A percentile compares a stretch with the other conserved stretches of the same genome.
Conservation (phyloP, 257 asterid genomes). For the Solanum corneliomulleri region DNA sequence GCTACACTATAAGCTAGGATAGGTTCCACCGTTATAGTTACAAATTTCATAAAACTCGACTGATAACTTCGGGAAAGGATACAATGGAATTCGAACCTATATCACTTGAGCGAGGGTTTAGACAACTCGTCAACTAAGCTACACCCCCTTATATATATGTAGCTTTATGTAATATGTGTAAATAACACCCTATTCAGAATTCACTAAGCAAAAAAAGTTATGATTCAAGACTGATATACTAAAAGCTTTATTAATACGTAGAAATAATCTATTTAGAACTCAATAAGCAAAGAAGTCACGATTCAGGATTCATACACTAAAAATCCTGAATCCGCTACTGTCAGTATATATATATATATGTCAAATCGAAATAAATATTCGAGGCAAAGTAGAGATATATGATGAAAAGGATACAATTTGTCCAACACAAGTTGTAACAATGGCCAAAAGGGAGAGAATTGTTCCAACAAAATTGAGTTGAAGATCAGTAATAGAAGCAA, state of each 20-base stretch:
- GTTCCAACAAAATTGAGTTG: conserved; percentile 89
- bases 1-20: background rate
- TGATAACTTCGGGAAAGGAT: background rate
- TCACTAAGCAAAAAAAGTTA: background rate
- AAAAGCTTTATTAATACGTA: background rate
- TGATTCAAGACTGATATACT: background rate
- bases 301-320: background rate
- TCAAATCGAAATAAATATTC: background rate
- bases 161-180: background rate
- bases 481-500: conserved; percentile 82
- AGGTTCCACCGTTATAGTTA: background rate
- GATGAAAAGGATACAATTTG: conserved; percentile 56
- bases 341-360: background rate
- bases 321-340: fast-evolving
- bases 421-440: conserved; percentile 79
- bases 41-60: background rate
- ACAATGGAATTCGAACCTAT: background rate
- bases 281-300: background rate
- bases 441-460: conserved; percentile 68
- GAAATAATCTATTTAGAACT: background rate
- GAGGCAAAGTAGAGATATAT: background rate
- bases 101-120: background rate
- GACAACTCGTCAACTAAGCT: background rate
- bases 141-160: background rate
- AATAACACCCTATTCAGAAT: background rate